Evolutionary conservation across 768 basidiomycete genomes (phyloP).

Genomic region (Lyophyllum semitale): DNA sequence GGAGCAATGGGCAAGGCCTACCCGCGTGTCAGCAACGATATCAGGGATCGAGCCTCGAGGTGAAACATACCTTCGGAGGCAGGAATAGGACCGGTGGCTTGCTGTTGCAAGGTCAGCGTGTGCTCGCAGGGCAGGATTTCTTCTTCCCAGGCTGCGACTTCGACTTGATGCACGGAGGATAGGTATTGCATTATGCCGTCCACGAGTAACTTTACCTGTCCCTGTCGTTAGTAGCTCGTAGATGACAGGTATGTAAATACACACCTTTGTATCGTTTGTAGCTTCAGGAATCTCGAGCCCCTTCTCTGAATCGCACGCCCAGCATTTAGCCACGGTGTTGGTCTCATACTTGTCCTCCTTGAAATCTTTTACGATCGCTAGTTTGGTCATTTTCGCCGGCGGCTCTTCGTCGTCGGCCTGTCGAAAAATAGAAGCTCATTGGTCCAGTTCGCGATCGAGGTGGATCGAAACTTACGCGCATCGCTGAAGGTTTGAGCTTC

Average conservation of each 20-base stretch:
- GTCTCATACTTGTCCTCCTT: constrained; percentile 90
- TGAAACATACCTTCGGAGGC: constrained; percentile 52
- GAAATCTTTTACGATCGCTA: constrained; percentile 83
- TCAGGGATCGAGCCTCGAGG: neutral
- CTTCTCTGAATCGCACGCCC: constrained; percentile 60
- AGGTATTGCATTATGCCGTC: constrained; percentile 76
- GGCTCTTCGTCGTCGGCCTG: constrained; percentile 82
- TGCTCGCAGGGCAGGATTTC: constrained; percentile 90
- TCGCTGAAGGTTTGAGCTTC: constrained; percentile 58
- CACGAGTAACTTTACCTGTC: constrained; percentile 55
- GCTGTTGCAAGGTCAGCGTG: constrained; percentile 47
- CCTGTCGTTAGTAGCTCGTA: neutral
- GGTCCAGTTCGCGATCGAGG: neutral
- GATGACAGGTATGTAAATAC: neutral
- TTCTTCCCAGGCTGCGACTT: constrained; percentile 98
- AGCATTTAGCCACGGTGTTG: constrained; percentile 68
- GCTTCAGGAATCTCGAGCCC: constrained; percentile 49
- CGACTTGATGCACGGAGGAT: constrained; percentile 89
- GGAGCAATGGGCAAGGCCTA: constrained; percentile 80
- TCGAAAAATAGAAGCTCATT: neutral
- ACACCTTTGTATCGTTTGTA: constrained; percentile 34
- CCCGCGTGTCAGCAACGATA: neutral
- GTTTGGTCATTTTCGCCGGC: constrained; percentile 85
- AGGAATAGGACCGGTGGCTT: constrained; percentile 45
- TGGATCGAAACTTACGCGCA: constrained; percentile 55